Evolutionary conservation across 1,139 yeast species (phyloP), one percentile per base, ranked within the genome.

Genomic region (Yamadazyma aaseri): DNA sequence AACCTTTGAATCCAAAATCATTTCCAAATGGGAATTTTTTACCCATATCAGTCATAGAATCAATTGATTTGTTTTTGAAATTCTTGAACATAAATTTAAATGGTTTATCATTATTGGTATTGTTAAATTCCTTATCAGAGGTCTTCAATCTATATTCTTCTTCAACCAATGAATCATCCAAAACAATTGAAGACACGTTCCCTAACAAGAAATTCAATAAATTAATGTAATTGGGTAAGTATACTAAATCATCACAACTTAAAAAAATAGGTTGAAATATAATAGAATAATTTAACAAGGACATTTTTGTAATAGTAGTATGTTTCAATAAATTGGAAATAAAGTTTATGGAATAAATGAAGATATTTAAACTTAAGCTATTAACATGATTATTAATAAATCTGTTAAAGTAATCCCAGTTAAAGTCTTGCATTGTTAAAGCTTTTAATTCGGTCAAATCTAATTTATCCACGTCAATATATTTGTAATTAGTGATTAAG

Each of bases 231-330:
- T 37, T 37, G 3, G 50, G 47, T 26, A 49, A 40, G 8, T 34
- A 26, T 3, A 43, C 12, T 20, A 49, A 39, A 30, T 44, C 43
- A 18, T 40, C 38, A 26, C 45, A 39, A 15, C 39, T 40, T 26
- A 49, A 42, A 9, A 48, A 37, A 28, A 47, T 47, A 8, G 51
- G 53, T 30, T 49, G 53, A 36, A 46, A 49, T 14, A 49, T 44
- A 12, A 47, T 49, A 10, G 53, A 38, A 32, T 32, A 49, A 26
- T 49, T 49, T 33, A 43, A 39, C 12, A 42, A 29, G 6, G 50
- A 32, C 53, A 49, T 49, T 28, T 47, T 49, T 3, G 53, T 49
- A 6, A 26, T 20, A 1, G 31, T 22, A 27, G 34, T 36, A 16
- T 33, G 33, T 12, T 38, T 10, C 8, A 40, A 28, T 12, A 47